phyloP scores from a whole-genome alignment of 2,329 filamentous ascomycete genomes.

The Penicillium sp. region DNA sequence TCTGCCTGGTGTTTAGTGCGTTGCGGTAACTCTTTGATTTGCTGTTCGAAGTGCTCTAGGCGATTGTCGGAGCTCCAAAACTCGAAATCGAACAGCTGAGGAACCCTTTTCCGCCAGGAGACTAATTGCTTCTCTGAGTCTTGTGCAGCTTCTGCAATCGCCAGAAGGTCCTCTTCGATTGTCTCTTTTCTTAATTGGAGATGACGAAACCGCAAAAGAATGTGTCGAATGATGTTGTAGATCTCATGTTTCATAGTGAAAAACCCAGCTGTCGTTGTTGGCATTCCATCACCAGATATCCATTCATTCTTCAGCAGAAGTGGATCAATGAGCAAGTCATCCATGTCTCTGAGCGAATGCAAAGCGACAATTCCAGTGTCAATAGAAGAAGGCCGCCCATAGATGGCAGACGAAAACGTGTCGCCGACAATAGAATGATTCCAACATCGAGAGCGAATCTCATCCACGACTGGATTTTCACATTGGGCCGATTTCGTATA shows the following conservation, averaged over 20 bases:
- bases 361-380: slow-evolving; percentile 25
- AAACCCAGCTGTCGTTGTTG: slow-evolving; percentile 15
- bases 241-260: slow-evolving; percentile 29
- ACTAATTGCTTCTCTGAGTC: slow-evolving; percentile 2
- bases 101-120: slow-evolving; percentile 2
- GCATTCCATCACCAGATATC: slow-evolving; percentile 12
- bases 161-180: slow-evolving; percentile 7
- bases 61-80: slow-evolving; percentile 3
- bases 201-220: slow-evolving; percentile 26
- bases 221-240: slow-evolving; percentile 29
- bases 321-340: slow-evolving; percentile 20
- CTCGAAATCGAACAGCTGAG: slow-evolving; percentile 8
- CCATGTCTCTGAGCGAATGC: slow-evolving; percentile 24
- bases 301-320: slow-evolving; percentile 4
- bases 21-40: neutral
- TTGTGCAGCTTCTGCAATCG: slow-evolving; percentile 9
- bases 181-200: slow-evolving; percentile 15
- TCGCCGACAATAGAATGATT: slow-evolving; percentile 30
- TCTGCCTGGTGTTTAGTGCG: slow-evolving; percentile 7
- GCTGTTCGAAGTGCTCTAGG: neutral
- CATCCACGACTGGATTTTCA: slow-evolving; percentile 15
- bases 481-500: slow-evolving; percentile 10
- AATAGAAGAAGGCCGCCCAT: slow-evolving; percentile 29
- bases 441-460: slow-evolving; percentile 32
- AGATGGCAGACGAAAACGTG: slow-evolving; percentile 31